Evolutionary conservation across 1,284 basidiomycete species (phyloP), one percentile per base, ranked within the genome.

Genomic region (Grifola frondosa): DNA sequence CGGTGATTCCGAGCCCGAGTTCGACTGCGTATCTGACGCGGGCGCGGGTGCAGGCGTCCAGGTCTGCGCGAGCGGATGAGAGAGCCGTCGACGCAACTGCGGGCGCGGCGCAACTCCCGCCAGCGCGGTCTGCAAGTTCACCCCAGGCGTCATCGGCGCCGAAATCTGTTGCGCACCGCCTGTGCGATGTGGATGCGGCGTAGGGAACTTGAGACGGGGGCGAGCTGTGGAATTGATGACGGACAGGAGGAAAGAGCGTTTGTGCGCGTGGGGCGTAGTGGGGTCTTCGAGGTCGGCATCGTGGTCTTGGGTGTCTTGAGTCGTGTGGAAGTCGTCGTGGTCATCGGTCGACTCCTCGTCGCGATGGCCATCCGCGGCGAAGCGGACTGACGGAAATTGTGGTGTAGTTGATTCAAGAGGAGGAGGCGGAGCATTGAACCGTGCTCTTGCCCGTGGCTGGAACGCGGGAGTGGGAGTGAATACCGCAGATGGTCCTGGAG

Each of bases 221-320:
- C 85, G 77, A 1, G 84, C 69, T 3, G 80, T 84, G 3, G 85
- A 87, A 59, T 89, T 84, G 58, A 89, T 86, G 15, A 90, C 81
- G 4, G 81, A 81, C 25, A 90, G 71, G 5, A 90, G 73, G 66
- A 90, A 89, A 1, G 86, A 88, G 15, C 78, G 75, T 31, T 83
- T 78, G 48, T 84, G 79, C 10, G 80, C 76, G 46, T 78, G 70
- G 1, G 87, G 87, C 2, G 87, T 90, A 17, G 79, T 56, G 0
- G 65, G 68, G 30, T 70, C 60, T 25, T 51, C 48, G 35, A 13
- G 36, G 28, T 34, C 33, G 23, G 43, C 36, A 20, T 37, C 44
- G 7, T 48, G 32, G 22, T 45, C 42, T 6, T 46, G 44, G 13
- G 47, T 50, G 22, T 45, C 48, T 19, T 37, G 20, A 10, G 39